phyloP scores from a whole-genome alignment of 768 basidiomycete genomes.

The Psilocybe subaeruginosa region DNA sequence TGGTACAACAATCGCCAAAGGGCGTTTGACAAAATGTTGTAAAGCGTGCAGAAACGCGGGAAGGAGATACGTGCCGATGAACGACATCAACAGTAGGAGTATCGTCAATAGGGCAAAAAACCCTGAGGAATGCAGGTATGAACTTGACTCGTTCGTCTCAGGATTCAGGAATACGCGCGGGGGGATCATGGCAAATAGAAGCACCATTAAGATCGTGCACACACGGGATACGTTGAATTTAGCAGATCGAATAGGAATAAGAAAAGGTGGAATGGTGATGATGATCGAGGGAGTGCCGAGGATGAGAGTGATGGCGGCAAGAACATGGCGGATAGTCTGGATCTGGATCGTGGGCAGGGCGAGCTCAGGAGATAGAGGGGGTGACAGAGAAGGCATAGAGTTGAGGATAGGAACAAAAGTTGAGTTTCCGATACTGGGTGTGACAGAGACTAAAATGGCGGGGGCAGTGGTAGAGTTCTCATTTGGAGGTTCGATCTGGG shows the following conservation, averaged over 20 bases:
- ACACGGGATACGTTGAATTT: conserved; percentile 50
- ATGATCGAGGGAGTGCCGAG: conserved; percentile 63
- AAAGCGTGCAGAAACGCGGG: conserved; percentile 82
- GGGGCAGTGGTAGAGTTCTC: conserved; percentile 1
- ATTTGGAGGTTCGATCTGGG: conserved; percentile 12
- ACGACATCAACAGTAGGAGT: conserved; percentile 49
- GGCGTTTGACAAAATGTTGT: conserved; percentile 83
- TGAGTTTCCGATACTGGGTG: conserved; percentile 7
- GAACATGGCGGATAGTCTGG: conserved; percentile 36
- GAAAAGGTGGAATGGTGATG: conserved; percentile 55
- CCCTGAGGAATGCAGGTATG: conserved; percentile 19
- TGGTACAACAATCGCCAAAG: conserved; percentile 81
- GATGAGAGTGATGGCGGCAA: conserved; percentile 56
- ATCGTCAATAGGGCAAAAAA: conserved; percentile 40
- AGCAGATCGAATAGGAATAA: conserved; percentile 47
- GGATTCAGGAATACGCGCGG: conserved; percentile 16
- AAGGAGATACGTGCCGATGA: conserved; percentile 62
- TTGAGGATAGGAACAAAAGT: conserved; percentile 20
- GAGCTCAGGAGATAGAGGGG: conserved; percentile 18
- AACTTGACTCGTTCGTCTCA: conserved; percentile 11
- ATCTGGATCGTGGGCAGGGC: conserved; percentile 29
- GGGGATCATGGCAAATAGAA: conserved; percentile 50
- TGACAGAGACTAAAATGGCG: not conserved
- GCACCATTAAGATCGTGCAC: conserved; percentile 41
- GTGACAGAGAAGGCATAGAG: conserved; percentile 16